Evolutionary conservation across 2,329 filamentous ascomycete genomes (phyloP), one percentile per base, ranked within the genome.

Genomic region (Exophiala sideris): DNA sequence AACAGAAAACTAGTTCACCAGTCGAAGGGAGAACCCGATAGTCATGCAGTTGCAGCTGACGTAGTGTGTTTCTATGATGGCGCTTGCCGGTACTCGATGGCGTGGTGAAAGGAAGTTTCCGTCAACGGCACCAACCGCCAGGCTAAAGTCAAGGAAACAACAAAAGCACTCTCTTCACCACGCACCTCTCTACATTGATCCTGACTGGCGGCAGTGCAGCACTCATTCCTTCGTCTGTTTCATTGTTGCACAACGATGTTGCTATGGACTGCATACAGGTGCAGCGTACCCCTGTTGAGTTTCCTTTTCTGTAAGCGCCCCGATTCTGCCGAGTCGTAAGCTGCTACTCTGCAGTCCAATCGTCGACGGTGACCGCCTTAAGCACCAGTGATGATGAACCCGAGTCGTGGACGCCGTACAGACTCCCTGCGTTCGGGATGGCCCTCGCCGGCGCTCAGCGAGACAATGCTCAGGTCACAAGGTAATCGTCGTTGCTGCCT

Each of bases 301-400:
- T 52, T 50, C 50, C 49, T 56, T 45, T 48, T 45, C 41, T 45
- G 24, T 60, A 60, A 60, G 57, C 57, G 57, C 57, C 57, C 50
- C 20, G 54, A 45, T 20, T 47, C 47, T 47, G 54, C 57, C 57
- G 57, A 57, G 48, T 50, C 44, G 32, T 52, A 45, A 52, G 54
- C 54, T 54, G 20, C 18, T 44, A 35, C 40, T 38, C 18, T 33
- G 38, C 49, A 55, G 51, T 45, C 57, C 57, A 60, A 60, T 60
- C 54, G 57, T 50, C 41, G 33, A 45, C 33, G 11, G 42, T 52
- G 52, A 60, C 24, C 51, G 54, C 34, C 49, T 57, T 51, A 60
- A 60, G 57, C 54, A 60, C 48, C 48, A 48, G 54, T 60, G 57
- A 60, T 48, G 48, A 52, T 38, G 32, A 53, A 2, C 49, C 32